Evolutionary conservation across 1,139 yeast species (phyloP).

Genomic region (Maudiozyma humilis): DNA sequence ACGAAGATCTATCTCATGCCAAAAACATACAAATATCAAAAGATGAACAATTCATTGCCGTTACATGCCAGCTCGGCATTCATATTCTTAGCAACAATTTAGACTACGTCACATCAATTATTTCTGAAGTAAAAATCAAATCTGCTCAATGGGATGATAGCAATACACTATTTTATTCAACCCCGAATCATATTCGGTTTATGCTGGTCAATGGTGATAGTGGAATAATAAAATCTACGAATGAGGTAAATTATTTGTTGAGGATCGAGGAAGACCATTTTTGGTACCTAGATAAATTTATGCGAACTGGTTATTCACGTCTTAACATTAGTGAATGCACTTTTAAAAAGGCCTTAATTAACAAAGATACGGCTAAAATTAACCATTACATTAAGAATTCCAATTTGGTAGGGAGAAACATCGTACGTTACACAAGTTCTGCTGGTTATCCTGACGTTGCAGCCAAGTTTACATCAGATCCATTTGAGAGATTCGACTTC

Average conservation of each 20-base stretch:
- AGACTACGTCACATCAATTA: conserved; percentile 72
- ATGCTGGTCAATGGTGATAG: conserved; percentile 85
- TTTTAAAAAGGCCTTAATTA: conserved; percentile 83
- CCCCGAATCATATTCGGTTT: conserved; percentile 89
- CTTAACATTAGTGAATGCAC: conserved; percentile 76
- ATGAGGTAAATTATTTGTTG: conserved; percentile 73
- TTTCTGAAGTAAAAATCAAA: conserved; percentile 91
- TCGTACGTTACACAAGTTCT: conserved; percentile 85
- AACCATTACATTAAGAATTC: conserved; percentile 79
- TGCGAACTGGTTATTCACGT: conserved; percentile 59
- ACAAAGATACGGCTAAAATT: conserved; percentile 83
- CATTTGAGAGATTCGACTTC: conserved; percentile 87
- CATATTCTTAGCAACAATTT: conserved; percentile 74
- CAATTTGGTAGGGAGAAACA: conserved; percentile 90
- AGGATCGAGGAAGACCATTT: conserved; percentile 62
- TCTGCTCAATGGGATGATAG: conserved; percentile 96
- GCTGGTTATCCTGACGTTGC: conserved; percentile 96
- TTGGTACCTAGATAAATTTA: conserved; percentile 61
- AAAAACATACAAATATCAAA: conserved; percentile 83
- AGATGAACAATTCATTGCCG: conserved; percentile 80
- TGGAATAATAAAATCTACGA: conserved; percentile 87
- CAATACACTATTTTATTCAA: conserved; percentile 82
- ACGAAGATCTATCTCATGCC: conserved; percentile 62
- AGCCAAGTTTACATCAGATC: conserved; percentile 87
- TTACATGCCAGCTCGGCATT: conserved; percentile 82